Percentiles rank a stretch among this genome's conserved stretches.
Conservation (phyloP, 345 rosid species). For the Salix purpurea region DNA sequence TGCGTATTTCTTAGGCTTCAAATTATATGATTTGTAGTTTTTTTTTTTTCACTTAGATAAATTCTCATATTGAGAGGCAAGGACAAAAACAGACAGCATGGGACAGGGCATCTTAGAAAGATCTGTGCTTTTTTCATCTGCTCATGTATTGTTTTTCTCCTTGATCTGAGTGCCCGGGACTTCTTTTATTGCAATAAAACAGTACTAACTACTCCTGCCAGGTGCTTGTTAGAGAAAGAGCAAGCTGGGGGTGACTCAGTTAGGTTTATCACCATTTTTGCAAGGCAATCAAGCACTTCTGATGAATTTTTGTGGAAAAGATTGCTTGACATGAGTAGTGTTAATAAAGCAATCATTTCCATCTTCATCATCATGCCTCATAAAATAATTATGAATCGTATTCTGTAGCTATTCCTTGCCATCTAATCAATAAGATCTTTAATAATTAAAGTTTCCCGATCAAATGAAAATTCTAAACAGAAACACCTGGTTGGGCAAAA, state of each 20-base stretch:
- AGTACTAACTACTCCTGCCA: conserved; percentile 1
- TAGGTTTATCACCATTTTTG: too few relatives aligned
- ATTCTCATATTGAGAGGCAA: not conserved
- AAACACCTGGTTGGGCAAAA: too few relatives aligned
- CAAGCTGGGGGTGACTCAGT: too few relatives aligned
- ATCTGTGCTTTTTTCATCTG: not conserved
- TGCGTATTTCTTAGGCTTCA: not conserved
- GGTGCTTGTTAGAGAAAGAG: not conserved
- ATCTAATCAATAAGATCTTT: too few relatives aligned
- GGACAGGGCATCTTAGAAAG: conserved; percentile 33
- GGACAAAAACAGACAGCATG: conserved; percentile 9
- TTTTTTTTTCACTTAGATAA: not conserved
- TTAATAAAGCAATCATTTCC: conserved; percentile 4
- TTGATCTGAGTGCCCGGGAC: not conserved
- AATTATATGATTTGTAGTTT: too few relatives aligned
- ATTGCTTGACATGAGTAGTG: conserved; percentile 2
- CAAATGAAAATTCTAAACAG: too few relatives aligned
- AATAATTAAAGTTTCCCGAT: too few relatives aligned
- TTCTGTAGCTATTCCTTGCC: too few relatives aligned
- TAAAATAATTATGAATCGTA: not conserved
- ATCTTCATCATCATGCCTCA: not conserved
- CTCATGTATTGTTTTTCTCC: too few relatives aligned
- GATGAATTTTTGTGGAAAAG: not conserved
- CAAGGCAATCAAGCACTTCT: not conserved
- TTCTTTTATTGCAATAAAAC: conserved; percentile 15